Conservation (phyloP, 2,329 filamentous ascomycete genomes). For the Endocalyx cinctus region DNA sequence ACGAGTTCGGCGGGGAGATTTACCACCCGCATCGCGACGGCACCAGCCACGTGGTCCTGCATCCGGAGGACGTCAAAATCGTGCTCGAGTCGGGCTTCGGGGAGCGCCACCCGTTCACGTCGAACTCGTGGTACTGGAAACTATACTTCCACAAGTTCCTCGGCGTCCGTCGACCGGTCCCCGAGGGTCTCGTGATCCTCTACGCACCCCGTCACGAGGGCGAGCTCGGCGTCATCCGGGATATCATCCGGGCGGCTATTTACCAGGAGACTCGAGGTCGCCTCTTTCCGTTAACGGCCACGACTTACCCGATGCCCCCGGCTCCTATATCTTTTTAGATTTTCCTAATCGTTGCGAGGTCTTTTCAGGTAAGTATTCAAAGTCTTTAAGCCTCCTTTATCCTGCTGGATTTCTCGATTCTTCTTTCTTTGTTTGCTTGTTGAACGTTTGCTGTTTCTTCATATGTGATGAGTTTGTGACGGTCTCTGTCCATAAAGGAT, state of each 20-base stretch:
- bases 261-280: slow-evolving; percentile 7
- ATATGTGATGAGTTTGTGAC: no score
- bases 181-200: slow-evolving; percentile 6
- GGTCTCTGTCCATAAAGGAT: no score
- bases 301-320: slow-evolving; percentile 7
- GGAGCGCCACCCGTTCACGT: slow-evolving; percentile 40
- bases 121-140: slow-evolving; percentile 2
- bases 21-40: slow-evolving; percentile 33
- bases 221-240: slow-evolving; percentile 1
- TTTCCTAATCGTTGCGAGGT: no score
- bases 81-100: slow-evolving; percentile 54
- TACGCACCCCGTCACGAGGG: slow-evolving; percentile 7
- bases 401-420: no score
- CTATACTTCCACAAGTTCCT: slow-evolving; percentile 1
- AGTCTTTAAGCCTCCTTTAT: no score
- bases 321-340: slow-evolving; percentile 2
- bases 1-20: slow-evolving; percentile 10
- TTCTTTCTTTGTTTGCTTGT: no score
- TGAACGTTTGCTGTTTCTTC: no score
- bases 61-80: slow-evolving; percentile 49
- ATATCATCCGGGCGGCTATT: slow-evolving; percentile 6
- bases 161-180: slow-evolving; percentile 4
- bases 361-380: no score
- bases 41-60: slow-evolving; percentile 51
- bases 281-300: slow-evolving; percentile 1